A percentile compares a stretch with the other conserved stretches of the same genome.
Conservation (phyloP, 495 filamentous ascomycete species). For the Aspergillus taichungensis region DNA sequence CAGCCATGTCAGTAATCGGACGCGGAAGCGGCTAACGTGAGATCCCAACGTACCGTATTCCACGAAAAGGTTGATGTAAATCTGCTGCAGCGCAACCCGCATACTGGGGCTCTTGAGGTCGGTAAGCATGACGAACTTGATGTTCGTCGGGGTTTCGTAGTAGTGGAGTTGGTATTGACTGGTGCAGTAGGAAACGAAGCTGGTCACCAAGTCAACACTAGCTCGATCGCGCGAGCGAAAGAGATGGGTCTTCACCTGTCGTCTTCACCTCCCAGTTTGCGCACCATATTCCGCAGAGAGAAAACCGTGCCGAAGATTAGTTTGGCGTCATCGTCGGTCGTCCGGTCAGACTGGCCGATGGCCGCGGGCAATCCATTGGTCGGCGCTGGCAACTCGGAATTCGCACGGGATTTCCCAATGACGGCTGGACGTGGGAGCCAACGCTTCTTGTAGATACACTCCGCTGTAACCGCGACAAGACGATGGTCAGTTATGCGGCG, state of each 20-base stretch:
- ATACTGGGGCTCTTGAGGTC: slow-evolving; percentile 84
- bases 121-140: slow-evolving; percentile 95
- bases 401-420: slow-evolving; percentile 28
- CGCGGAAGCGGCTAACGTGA: neutral
- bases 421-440: slow-evolving; percentile 51
- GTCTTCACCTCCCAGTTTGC: slow-evolving; percentile 83
- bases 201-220: slow-evolving; percentile 20
- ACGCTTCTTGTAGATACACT: slow-evolving; percentile 91
- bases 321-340: slow-evolving; percentile 83
- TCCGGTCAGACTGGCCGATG: slow-evolving; percentile 40
- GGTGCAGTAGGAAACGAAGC: slow-evolving; percentile 84
- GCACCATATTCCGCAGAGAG: slow-evolving; percentile 91
- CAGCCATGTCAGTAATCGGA: slow-evolving; percentile 2
- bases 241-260: slow-evolving; percentile 48
- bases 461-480: slow-evolving; percentile 47
- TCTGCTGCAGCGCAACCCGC: slow-evolving; percentile 90
- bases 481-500: slow-evolving; percentile 4
- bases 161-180: slow-evolving; percentile 97
- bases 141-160: slow-evolving; percentile 92
- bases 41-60: slow-evolving; percentile 64
- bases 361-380: slow-evolving; percentile 23
- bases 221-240: neutral
- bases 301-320: slow-evolving; percentile 95
- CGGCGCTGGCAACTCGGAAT: slow-evolving; percentile 21
- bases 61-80: slow-evolving; percentile 95